phyloP scores from a whole-genome alignment of 176 grass and related monocot genomes.

The Chloris gayana region DNA sequence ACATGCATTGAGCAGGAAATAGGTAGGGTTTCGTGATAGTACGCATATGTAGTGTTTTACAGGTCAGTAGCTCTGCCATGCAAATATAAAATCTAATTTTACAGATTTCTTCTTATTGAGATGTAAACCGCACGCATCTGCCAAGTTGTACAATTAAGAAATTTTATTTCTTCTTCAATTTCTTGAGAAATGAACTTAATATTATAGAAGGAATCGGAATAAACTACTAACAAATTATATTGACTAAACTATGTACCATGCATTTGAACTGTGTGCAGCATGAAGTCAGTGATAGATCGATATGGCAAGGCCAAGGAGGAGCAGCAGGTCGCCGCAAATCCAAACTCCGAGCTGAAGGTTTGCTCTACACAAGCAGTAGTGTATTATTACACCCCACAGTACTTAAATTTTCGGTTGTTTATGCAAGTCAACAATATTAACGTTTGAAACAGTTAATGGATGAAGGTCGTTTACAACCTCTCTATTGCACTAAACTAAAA shows the following conservation, averaged over 20 bases:
- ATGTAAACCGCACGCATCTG: constrained; percentile 4
- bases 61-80: constrained; percentile 8
- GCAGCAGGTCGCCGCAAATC: constrained; percentile 41
- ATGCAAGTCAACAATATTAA: not conserved
- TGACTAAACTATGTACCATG: not conserved
- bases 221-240: not conserved
- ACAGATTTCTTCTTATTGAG: not conserved
- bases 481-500: not conserved
- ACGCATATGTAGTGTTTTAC: constrained; percentile 21
- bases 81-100: not conserved
- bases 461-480: not conserved
- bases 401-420: not conserved
- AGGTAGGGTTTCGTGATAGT: constrained; percentile 36
- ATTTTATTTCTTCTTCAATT: not conserved
- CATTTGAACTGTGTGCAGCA: constrained; percentile 42
- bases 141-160: constrained; percentile 11
- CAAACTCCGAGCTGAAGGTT: constrained; percentile 67
- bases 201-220: not conserved
- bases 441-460: not conserved
- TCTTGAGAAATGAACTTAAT: not conserved
- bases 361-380: not conserved
- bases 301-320: constrained; percentile 60
- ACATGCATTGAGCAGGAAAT: constrained; percentile 24
- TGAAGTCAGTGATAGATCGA: constrained; percentile 70
- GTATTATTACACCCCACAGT: not conserved